Evolutionary conservation across 2,329 filamentous ascomycete genomes (phyloP).

Genomic region (Sclerotinia trifoliorum): DNA sequence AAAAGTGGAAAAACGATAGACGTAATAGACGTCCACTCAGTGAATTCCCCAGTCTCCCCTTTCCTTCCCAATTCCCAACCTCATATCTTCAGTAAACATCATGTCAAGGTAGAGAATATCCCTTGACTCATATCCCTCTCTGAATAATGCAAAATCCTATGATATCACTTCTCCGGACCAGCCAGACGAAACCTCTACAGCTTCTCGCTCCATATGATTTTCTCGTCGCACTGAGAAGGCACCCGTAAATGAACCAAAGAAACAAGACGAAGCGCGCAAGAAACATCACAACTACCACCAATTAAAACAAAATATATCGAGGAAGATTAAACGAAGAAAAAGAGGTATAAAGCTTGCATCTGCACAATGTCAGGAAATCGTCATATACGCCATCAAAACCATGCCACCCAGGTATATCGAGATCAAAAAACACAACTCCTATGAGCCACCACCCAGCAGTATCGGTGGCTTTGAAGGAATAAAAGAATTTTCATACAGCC

Average conservation of each 20-base stretch:
- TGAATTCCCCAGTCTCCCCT: constrained; percentile 3
- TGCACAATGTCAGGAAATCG: constrained; percentile 14
- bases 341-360: constrained; percentile 20
- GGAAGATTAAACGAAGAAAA: constrained; percentile 19
- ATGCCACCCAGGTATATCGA: constrained; percentile 24
- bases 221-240: constrained; percentile 16
- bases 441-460: constrained; percentile 6
- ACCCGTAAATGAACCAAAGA: constrained; percentile 7
- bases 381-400: constrained; percentile 23
- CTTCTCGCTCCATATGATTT: constrained; percentile 19
- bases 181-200: constrained; percentile 19
- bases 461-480: constrained; percentile 1
- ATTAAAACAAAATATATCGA: constrained; percentile 21
- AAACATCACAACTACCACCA: constrained; percentile 14
- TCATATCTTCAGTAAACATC: constrained; percentile 24
- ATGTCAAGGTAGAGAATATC: constrained; percentile 11
- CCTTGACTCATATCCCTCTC: constrained; percentile 16
- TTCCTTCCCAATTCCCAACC: constrained; percentile 11
- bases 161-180: constrained; percentile 21
- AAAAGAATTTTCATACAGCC: constrained; percentile 24
- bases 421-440: constrained; percentile 17
- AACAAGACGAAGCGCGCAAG: constrained; percentile 1
- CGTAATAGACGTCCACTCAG: constrained; percentile 6
- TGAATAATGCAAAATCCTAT: constrained; percentile 6
- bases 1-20: not conserved